Evolutionary conservation across 2,329 filamentous ascomycete genomes (phyloP).

Genomic region (Botryotinia narcissicola): DNA sequence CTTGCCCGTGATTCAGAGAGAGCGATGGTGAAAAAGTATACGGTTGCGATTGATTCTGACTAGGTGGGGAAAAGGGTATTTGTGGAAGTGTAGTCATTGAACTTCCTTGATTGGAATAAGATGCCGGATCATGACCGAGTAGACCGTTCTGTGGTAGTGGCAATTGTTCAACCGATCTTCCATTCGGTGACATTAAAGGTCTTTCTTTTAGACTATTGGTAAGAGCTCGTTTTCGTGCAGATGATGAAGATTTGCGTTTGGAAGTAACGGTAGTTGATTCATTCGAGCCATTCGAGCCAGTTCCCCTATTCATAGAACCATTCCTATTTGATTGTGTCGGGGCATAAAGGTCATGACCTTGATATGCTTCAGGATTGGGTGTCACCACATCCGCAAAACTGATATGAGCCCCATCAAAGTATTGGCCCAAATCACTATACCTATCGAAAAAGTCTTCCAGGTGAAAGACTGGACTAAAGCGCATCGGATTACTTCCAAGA

Average conservation of each 20-base stretch:
- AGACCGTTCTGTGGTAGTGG: slow-evolving; percentile 12
- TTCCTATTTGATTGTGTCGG: slow-evolving; percentile 40
- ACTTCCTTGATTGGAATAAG: slow-evolving; percentile 2
- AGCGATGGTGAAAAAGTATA: slow-evolving; percentile 30
- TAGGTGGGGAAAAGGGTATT: slow-evolving; percentile 39
- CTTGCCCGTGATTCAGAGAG: slow-evolving; percentile 25
- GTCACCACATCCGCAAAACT: slow-evolving; percentile 65
- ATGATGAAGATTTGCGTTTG: slow-evolving; percentile 26
- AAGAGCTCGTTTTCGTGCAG: slow-evolving; percentile 41
- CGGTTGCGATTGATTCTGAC: slow-evolving; percentile 7
- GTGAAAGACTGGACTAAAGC: slow-evolving; percentile 77
- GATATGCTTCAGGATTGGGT: slow-evolving; percentile 55
- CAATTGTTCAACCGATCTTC: slow-evolving; percentile 16
- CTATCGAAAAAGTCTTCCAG: slow-evolving; percentile 86
- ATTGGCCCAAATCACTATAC: slow-evolving; percentile 59
- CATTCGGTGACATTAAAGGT: slow-evolving; percentile 35
- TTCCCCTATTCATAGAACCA: slow-evolving; percentile 29
- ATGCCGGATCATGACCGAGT: neutral
- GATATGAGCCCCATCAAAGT: slow-evolving; percentile 73
- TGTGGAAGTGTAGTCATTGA: slow-evolving; percentile 14
- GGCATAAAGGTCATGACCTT: slow-evolving; percentile 49
- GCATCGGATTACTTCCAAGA: slow-evolving; percentile 63
- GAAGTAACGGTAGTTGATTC: neutral
- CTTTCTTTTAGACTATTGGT: slow-evolving; percentile 35
- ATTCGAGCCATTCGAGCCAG: slow-evolving; percentile 34